Percentiles rank a stretch among this genome's conserved stretches.
phyloP scores from a whole-genome alignment of 164 flowering plant species.

The Hamamelis virginiana region DNA sequence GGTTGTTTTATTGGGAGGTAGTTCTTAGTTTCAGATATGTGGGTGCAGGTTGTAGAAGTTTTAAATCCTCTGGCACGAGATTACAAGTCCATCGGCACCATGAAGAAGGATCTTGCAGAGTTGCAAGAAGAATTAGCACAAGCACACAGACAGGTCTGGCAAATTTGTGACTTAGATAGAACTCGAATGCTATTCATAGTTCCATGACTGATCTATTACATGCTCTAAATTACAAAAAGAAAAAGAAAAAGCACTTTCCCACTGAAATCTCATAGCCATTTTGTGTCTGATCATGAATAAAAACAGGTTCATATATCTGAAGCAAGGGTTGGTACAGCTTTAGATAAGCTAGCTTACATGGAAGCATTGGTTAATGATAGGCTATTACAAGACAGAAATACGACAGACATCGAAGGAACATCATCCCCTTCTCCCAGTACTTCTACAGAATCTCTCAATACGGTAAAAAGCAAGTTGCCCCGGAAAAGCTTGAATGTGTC shows the following conservation, averaged over 20 bases:
- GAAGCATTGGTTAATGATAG: conserved; percentile 86
- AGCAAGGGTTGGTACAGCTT: conserved; percentile 85
- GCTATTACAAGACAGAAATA: conserved; percentile 57
- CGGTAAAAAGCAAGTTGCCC: conserved; percentile 32
- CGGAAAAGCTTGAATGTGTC: conserved; percentile 70
- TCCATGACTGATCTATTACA: not conserved
- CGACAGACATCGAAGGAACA: conserved; percentile 36
- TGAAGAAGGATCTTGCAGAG: conserved; percentile 89
- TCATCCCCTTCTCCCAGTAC: conserved; percentile 49
- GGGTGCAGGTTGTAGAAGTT: conserved; percentile 86
- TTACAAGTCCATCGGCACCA: conserved; percentile 85
- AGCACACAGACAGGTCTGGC: conserved; percentile 86
- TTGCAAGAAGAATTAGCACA: conserved; percentile 73
- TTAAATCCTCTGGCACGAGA: conserved; percentile 94
- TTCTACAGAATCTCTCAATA: conserved; percentile 36
- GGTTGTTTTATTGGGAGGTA: not conserved
- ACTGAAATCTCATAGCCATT: not conserved
- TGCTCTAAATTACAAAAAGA: not conserved
- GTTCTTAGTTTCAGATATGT: not conserved
- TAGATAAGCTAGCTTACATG: conserved; percentile 96
- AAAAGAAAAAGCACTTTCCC: not conserved
- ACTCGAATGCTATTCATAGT: not conserved
- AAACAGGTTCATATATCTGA: conserved; percentile 93
- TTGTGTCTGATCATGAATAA: conserved; percentile 7
- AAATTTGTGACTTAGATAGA: not conserved